phyloP scores from a whole-genome alignment of 2,329 filamentous ascomycete genomes.

The Fonsecaea nubica region DNA sequence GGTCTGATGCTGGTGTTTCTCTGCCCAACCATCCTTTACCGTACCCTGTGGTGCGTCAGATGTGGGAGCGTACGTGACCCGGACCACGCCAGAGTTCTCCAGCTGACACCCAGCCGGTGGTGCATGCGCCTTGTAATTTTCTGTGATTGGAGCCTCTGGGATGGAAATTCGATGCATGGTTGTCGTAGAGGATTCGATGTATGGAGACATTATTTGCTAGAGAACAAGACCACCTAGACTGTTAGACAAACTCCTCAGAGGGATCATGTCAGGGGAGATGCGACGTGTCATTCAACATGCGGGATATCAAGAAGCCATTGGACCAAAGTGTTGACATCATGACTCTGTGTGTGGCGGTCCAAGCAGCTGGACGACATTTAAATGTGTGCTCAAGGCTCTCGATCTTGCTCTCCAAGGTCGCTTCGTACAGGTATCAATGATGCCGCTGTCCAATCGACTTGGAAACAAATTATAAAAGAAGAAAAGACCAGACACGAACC shows the following conservation, averaged over 20 bases:
- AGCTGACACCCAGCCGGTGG: constrained; percentile 11
- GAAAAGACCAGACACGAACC: not conserved
- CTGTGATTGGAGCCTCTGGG: constrained; percentile 21
- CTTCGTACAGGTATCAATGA: not conserved
- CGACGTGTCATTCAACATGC: not conserved
- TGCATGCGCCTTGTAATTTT: constrained; percentile 23
- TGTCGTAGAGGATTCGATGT: not conserved
- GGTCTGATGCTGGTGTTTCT: constrained; percentile 44
- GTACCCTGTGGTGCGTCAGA: constrained; percentile 48
- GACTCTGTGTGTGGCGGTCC: not conserved
- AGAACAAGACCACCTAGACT: not conserved
- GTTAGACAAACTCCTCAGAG: not conserved
- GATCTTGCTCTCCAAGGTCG: not conserved
- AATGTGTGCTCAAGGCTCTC: not conserved
- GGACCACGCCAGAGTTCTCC: constrained; percentile 42
- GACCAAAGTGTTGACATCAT: constrained; percentile 19
- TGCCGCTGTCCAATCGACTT: not conserved
- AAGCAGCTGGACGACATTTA: not conserved
- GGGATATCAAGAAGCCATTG: not conserved
- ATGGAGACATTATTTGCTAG: constrained; percentile 8
- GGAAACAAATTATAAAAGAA: not conserved
- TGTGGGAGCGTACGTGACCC: constrained; percentile 48
- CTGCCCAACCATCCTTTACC: constrained; percentile 44
- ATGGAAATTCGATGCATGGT: constrained; percentile 15
- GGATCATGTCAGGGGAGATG: not conserved